Evolutionary conservation across 1,284 basidiomycete genomes (phyloP), one percentile per base, ranked within the genome.

Genomic region (Apiotrichum sp.): DNA sequence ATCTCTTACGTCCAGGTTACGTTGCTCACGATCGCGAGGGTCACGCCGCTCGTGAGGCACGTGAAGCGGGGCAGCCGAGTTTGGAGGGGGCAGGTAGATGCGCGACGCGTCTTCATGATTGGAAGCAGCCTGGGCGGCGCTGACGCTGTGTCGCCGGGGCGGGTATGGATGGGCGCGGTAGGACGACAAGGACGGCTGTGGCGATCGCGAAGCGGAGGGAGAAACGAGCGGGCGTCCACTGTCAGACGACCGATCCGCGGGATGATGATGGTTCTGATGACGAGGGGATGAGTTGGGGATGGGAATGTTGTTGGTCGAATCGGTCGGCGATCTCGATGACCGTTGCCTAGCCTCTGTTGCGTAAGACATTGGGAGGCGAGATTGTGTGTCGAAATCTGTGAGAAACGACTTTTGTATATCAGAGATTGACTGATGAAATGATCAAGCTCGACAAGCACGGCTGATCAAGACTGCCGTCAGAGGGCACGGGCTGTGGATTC

Each of bases 11-110:
- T 45, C 47, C 34, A 40, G 22, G 36, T 13, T 13, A 7, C 47
- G 47, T 14, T 39, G 47, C 11, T 59, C 52, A 42, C 51, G 50
- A 40, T 53, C 53, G 11, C 54, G 50, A 22, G 43, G 31, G 29
- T 42, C 41, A 31, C 50, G 43, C 2, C 50, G 53, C 38, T 61
- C 59, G 41, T 62, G 61, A 6, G 58, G 51, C 32, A 62, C 53
- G 35, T 57, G 55, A 9, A 62, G 51, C 6, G 57, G 55, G 2
- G 61, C 47, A 4, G 47, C 50, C 32, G 52, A 55, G 48, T 59
- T 59, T n/a, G 61, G 61, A 14, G 61, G 61, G 3, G 61, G 61
- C 3, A 62, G 50, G 46, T 50, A 49, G 42, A 48, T 54, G 32
- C 53, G 46, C 4, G 46, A 35, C 5, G 35, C 16, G 14, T 49